Evolutionary conservation across 1,284 basidiomycete species (phyloP), one percentile per base, ranked within the genome.

Genomic region (Pholiota adiposa): DNA sequence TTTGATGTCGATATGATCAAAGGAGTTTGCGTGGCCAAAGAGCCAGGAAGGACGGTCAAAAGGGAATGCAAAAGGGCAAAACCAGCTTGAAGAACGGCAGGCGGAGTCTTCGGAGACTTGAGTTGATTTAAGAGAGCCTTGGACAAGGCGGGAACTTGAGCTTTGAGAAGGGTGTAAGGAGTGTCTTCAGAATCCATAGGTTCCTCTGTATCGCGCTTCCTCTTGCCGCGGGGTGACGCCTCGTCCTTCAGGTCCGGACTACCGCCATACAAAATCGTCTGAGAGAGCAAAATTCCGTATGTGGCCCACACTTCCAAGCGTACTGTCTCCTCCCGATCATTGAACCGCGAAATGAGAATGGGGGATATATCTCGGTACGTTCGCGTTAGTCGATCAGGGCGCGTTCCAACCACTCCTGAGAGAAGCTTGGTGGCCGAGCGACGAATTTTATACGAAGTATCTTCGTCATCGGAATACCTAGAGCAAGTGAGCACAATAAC

Each of bases 361-460:
- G 94, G 94, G 0, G 94, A 93, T 4, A 98, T 88, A 4, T 87
- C 86, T 70, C 88, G 88, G 78, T 94, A 97, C 53, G 97, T 83
- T 1, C 88, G 81, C 4, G 81, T 75, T 3, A 98, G 82, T 2
- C 96, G 80, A 70, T 97, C 97, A 1, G 94, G 90, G 11, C 95
- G 90, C 4, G 96, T 97, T 14, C 85, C 86, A 64, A 98, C 90
- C 51, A 97, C 82, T 1, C 93, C 91, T 12, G 88, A 80, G 12
- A 99, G 82, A 1, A 98, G 80, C 72, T 98, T 98, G 23, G 95
- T 95, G 4, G 97, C 90, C 3, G 94, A 91, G 54, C 97, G 87
- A 61, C 97, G 89, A 62, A 98, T 95, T 77, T 98, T 98, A 86
- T 98, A 99, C 0, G 96, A 98, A n/a, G 94, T 92, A 72, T 99